A percentile compares a stretch with the other conserved stretches of the same genome.
Conservation (phyloP, 2,329 filamentous ascomycete species). For the Diplodia seriata region DNA sequence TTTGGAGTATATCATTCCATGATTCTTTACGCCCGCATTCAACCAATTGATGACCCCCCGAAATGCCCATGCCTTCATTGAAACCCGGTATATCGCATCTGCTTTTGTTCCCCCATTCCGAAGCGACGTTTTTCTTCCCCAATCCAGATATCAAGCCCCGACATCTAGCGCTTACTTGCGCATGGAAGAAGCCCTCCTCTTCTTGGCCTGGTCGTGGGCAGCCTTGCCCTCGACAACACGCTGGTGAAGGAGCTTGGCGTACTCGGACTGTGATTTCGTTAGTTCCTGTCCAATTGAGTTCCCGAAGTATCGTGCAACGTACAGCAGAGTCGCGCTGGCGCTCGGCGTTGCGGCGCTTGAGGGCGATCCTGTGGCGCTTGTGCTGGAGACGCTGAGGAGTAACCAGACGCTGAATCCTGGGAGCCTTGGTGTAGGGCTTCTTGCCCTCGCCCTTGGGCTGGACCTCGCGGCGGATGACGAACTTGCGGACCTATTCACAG, state of each 20-base stretch:
- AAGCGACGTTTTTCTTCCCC: constrained; percentile 24
- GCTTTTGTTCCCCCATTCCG: constrained; percentile 28
- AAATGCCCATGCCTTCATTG: constrained; percentile 33
- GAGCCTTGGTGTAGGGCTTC: constrained; percentile 99
- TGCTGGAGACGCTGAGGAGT: constrained; percentile 99
- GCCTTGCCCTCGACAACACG: constrained; percentile 96
- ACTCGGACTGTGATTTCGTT: constrained; percentile 77
- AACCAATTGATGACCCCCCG: constrained; percentile 31
- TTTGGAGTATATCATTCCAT: constrained; percentile 32
- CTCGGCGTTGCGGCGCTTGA: constrained; percentile 98
- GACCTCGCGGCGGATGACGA: constrained; percentile 98
- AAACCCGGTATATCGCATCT: constrained; percentile 33
- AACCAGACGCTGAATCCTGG: constrained; percentile 99
- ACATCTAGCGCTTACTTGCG: constrained; percentile 67
- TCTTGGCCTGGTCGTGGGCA: constrained; percentile 90
- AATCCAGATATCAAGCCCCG: constrained; percentile 5
- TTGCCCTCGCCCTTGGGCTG: constrained; percentile 97
- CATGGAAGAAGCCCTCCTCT: constrained; percentile 96
- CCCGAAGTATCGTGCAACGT: constrained; percentile 55
- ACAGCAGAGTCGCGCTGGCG: constrained; percentile 99
- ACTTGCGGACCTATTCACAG: constrained; percentile 85
- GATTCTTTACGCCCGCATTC: constrained; percentile 32
- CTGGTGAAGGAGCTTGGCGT: constrained; percentile 94
- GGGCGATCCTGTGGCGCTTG: constrained; percentile 97
- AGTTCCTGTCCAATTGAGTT: constrained; percentile 39